Conservation (phyloP, 768 basidiomycete species). For the Cytidiella melzeri region DNA sequence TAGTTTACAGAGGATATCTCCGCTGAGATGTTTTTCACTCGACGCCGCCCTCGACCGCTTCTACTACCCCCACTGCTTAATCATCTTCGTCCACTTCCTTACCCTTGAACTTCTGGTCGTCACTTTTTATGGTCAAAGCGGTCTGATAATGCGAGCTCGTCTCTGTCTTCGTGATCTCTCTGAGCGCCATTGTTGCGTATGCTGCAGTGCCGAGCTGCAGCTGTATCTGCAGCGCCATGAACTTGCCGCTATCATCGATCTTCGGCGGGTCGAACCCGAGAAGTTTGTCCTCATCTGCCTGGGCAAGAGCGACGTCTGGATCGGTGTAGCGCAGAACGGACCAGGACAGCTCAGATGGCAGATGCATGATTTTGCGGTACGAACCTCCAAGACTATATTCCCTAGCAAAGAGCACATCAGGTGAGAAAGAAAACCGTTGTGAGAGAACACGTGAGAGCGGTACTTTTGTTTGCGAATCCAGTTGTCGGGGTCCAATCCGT, state of each 20-base stretch:
- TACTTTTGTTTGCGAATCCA: conserved; percentile 89
- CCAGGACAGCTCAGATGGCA: conserved; percentile 81
- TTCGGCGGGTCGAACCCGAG: conserved; percentile 74
- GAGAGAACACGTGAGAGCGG: conserved; percentile 3
- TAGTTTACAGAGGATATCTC: too few relatives aligned
- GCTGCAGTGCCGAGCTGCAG: conserved; percentile 85
- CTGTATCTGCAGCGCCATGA: conserved; percentile 81
- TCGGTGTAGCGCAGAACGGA: conserved; percentile 82
- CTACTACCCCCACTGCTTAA: too few relatives aligned
- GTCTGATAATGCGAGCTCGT: conserved; percentile 90
- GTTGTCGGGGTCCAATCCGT: conserved; percentile 88
- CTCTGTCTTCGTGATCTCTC: conserved; percentile 92
- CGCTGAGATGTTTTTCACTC: not conserved
- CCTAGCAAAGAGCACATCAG: conserved; percentile 34
- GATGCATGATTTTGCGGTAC: conserved; percentile 86
- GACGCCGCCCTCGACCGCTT: too few relatives aligned
- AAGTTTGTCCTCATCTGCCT: conserved; percentile 92
- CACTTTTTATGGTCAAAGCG: conserved; percentile 66
- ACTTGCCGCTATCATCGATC: conserved; percentile 66
- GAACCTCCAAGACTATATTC: conserved; percentile 92
- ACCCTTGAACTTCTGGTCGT: conserved; percentile 69
- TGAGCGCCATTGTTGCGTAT: conserved; percentile 97
- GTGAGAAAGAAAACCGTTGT: not conserved
- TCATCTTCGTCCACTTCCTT: conserved; percentile 22
- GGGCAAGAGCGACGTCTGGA: conserved; percentile 85